These are phyloP conservation scores for Paecilomyces dactylethromorphus DNA, from an alignment of 2,329 filamentous ascomycete species.

Conservation along the genomic window DNA sequence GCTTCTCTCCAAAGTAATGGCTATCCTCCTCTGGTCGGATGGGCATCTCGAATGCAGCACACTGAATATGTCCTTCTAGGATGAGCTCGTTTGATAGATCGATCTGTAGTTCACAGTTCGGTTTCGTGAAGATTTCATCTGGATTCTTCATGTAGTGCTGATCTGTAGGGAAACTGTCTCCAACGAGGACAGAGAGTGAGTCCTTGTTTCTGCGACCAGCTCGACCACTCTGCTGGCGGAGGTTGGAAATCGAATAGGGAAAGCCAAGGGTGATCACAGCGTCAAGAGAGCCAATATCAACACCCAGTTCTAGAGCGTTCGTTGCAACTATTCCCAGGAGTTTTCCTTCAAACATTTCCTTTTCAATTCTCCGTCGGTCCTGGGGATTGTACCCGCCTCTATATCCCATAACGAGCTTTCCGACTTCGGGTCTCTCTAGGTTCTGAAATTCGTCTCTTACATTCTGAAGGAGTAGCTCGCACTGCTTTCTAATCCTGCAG, in stretches of 20 bases:
- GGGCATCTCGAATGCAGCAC: conserved; percentile 91
- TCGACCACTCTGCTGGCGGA: conserved; percentile 89
- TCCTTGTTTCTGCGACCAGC: conserved; percentile 90
- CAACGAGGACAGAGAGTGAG: conserved; percentile 81
- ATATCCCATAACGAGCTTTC: conserved; percentile 84
- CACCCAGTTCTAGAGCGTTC: conserved; percentile 83
- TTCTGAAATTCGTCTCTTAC: conserved; percentile 70
- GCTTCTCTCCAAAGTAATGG: conserved; percentile 69
- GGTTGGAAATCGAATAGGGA: conserved; percentile 88
- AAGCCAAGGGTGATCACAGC: conserved; percentile 93
- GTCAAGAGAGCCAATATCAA: conserved; percentile 91
- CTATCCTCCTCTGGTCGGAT: conserved; percentile 71
- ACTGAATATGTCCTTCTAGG: conserved; percentile 89
- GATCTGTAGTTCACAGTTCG: conserved; percentile 81
- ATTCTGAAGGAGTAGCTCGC: conserved; percentile 74
- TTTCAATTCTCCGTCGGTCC: conserved; percentile 81
- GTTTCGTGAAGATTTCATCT: conserved; percentile 81
- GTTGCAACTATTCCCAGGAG: conserved; percentile 90
- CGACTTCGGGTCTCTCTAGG: conserved; percentile 68
- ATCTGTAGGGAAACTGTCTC: conserved; percentile 83
- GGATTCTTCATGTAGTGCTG: conserved; percentile 98
- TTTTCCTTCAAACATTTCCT: conserved; percentile 95
- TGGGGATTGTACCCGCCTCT: conserved; percentile 90
- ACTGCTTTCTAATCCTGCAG: conserved; percentile 79
- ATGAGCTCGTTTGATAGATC: conserved; percentile 90